Conservation (phyloP, 192 early-diverging fungal species). For the Gaertneriomyces sp. region DNA sequence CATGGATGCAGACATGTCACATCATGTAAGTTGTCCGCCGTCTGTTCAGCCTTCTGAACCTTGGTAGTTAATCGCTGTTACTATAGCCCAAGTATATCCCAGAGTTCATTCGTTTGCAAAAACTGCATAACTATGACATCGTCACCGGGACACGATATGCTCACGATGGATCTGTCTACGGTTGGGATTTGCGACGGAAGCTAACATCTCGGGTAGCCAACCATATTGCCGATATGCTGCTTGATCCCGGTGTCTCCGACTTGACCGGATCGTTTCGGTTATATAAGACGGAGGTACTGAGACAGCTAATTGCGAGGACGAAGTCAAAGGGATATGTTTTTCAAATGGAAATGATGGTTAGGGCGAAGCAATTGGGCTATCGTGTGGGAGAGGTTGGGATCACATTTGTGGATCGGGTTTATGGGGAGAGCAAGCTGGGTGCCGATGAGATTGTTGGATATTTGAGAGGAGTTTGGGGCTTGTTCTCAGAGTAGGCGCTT, state of each 20-base stretch:
- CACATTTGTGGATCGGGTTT: constrained; percentile 98
- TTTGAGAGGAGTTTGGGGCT: constrained; percentile 80
- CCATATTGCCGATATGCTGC: constrained; percentile 81
- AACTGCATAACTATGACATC: constrained; percentile 79
- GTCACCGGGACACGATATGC: constrained; percentile 93
- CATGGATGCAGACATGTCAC: constrained; percentile 99
- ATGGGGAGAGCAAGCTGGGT: constrained; percentile 94
- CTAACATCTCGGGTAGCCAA: constrained; percentile 97
- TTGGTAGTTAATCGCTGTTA: not conserved
- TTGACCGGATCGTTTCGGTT: constrained; percentile 93
- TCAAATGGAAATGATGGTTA: constrained; percentile 99
- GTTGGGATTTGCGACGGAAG: constrained; percentile 95
- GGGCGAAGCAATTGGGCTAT: constrained; percentile 85
- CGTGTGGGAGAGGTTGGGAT: constrained; percentile 89
- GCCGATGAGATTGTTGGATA: constrained; percentile 92
- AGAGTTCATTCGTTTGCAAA: constrained; percentile 85
- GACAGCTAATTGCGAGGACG: constrained; percentile 78
- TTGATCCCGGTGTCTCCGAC: constrained; percentile 89
- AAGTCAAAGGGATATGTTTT: constrained; percentile 98
- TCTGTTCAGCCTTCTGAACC: not conserved
- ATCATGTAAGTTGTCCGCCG: constrained; percentile 66
- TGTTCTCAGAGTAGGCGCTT: constrained; percentile 50
- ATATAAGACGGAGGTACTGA: constrained; percentile 89
- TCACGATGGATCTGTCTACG: constrained; percentile 88
- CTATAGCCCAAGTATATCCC: constrained; percentile 92